Evolutionary conservation across 2,329 filamentous ascomycete genomes (phyloP).

Genomic region (Coniochaeta sp.): DNA sequence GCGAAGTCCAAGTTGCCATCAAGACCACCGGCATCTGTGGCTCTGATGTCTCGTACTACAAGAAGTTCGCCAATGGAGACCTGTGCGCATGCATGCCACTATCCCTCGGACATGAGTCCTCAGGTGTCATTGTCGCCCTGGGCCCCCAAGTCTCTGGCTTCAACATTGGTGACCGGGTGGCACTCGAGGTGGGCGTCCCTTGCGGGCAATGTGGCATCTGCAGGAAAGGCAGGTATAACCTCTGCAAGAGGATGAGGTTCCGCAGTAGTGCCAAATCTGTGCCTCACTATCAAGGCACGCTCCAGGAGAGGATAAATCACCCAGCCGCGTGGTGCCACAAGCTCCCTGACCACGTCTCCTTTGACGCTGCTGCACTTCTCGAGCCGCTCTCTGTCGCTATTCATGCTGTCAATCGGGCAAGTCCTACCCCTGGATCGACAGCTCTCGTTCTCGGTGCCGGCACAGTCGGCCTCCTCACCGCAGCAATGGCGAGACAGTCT

Average conservation of each 20-base stretch:
- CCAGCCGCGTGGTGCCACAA: constrained; percentile 56
- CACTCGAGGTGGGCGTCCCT: constrained; percentile 49
- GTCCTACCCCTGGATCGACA: constrained; percentile 42
- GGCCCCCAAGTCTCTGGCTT: constrained; percentile 46
- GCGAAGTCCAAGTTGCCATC: constrained; percentile 59
- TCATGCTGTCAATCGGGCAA: constrained; percentile 51
- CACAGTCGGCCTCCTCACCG: constrained; percentile 55
- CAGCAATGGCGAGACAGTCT: constrained; percentile 54
- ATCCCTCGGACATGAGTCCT: constrained; percentile 58
- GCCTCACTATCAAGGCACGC: constrained; percentile 57
- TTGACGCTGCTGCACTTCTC: constrained; percentile 52
- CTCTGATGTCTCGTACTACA: constrained; percentile 65
- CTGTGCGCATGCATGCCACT: constrained; percentile 59
- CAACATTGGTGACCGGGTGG: constrained; percentile 48
- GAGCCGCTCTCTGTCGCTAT: constrained; percentile 57
- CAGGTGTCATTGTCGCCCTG: constrained; percentile 49
- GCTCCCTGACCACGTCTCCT: constrained; percentile 50
- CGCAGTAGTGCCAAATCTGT: constrained; percentile 55
- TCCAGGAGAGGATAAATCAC: constrained; percentile 57
- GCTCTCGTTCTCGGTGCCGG: constrained; percentile 59
- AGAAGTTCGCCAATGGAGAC: constrained; percentile 65
- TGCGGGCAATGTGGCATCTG: constrained; percentile 46
- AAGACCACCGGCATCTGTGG: constrained; percentile 63
- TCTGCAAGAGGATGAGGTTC: constrained; percentile 55
- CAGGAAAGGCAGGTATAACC: constrained; percentile 48